Base-by-base conservation (phyloP, 2,329 filamentous ascomycete genomes). In the Colletotrichum caudatum region DNA sequence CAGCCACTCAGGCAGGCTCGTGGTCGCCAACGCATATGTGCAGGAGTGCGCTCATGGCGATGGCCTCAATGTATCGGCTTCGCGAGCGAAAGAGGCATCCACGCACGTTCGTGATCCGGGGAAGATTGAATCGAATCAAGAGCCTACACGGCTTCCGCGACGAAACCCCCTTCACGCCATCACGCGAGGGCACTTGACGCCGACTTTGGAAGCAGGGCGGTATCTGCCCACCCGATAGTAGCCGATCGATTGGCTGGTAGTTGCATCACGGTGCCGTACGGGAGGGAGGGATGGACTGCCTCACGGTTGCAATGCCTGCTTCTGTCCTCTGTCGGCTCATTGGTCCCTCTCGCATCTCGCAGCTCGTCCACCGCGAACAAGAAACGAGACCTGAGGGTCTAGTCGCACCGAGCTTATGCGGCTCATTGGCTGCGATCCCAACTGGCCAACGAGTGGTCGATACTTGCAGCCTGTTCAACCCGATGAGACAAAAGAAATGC, bases 381-480 rank as follows among this genome's bases (percentile, higher is more conserved):
- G n/a, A 50, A 20, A 51, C 14, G 20, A 39, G 20, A 23, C 23
- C 35, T 20, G 54, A 20, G 46, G 26, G 14, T 39, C 7, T 51
- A 62, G 59, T 33, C 46, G 11, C 59, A 51, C 41, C 23, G 57
- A 41, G n/a, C 29, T 9, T 11, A 62, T 68, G 64, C 58, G 68
- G 68, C 64, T 68, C 58, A 68, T 68, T 71, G 58, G 68, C 51
- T 51, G 7, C 37, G 23, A 7, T 26, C 26, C 26, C 9, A 23
- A 37, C 26, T 48, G 35, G 39, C 59, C 53, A 64, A 51, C 65
- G 14, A 35, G 35, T 48, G 35, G 50, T 44, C 26, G 37, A 44
- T 26, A 6, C 44, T 51, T 58, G 41, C 58, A 48, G 51, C 26
- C 8, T 48, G 56, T 44, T 48, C n/a, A 64, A 29, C 48, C 69